Evolutionary conservation across 441 rosid species (phyloP).

Genomic region (Pelargonium fulgidum): DNA sequence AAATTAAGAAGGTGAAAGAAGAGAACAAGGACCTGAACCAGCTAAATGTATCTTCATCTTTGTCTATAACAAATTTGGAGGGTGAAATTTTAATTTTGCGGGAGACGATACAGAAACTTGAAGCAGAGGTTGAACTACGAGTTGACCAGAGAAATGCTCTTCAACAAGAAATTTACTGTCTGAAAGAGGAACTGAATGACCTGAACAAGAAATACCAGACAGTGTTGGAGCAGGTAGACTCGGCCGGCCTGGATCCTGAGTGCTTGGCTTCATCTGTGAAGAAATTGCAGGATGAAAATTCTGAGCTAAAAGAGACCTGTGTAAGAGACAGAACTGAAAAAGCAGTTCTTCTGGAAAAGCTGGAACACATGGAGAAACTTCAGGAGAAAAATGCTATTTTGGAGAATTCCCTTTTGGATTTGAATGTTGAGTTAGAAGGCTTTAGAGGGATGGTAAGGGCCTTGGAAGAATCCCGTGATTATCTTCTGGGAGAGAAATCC

Average conservation of each 20-base stretch:
- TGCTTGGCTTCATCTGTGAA: constrained; percentile 54
- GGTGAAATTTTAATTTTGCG: constrained; percentile 57
- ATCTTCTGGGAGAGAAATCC: constrained; percentile 54
- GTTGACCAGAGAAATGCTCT: constrained; percentile 83
- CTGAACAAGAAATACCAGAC: constrained; percentile 54
- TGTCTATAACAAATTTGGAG: constrained; percentile 58
- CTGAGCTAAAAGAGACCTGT: constrained; percentile 40
- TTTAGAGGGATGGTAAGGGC: constrained; percentile 53
- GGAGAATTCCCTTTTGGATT: constrained; percentile 77
- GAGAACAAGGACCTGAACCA: constrained; percentile 55
- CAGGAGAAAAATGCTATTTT: constrained; percentile 54
- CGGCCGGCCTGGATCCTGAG: constrained; percentile 54
- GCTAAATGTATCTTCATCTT: constrained; percentile 62
- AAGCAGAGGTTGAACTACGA: constrained; percentile 73
- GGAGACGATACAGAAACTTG: constrained; percentile 72
- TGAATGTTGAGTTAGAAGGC: constrained; percentile 73
- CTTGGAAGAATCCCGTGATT: constrained; percentile 55
- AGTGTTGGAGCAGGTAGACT: constrained; percentile 63
- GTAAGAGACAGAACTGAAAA: constrained; percentile 57
- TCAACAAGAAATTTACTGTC: constrained; percentile 92
- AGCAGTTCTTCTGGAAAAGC: constrained; percentile 44
- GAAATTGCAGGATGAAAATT: constrained; percentile 57
- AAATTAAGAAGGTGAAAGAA: constrained; percentile 49
- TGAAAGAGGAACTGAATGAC: constrained; percentile 78
- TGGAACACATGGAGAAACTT: constrained; percentile 70